Percentiles rank a stretch among this genome's conserved stretches.
phyloP scores from a whole-genome alignment of 345 rosid genomes.

The Boechera stricta region DNA sequence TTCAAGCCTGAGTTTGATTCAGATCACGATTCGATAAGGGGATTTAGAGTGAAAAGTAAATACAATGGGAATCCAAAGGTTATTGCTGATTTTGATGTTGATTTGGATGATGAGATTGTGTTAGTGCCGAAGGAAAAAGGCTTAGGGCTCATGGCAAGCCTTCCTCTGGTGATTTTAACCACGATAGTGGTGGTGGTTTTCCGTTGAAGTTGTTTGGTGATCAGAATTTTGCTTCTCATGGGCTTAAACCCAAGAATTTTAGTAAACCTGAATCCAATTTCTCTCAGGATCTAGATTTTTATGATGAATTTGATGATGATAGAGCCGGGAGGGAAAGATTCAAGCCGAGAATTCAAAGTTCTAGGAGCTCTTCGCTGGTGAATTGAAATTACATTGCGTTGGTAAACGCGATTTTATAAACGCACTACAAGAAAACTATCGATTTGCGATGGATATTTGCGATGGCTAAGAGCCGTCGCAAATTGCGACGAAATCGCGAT shows the following conservation, averaged over 20 bases:
- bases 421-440: too few species aligned
- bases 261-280: constrained; percentile 45
- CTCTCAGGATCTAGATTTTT: constrained; percentile 40
- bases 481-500: too few species aligned
- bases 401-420: too few species aligned
- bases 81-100: constrained; percentile 41
- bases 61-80: constrained; percentile 41
- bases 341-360: constrained; percentile 37
- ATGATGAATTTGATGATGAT: constrained; percentile 45
- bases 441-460: too few species aligned
- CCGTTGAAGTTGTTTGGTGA: constrained; percentile 62
- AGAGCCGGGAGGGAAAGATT: constrained; percentile 43
- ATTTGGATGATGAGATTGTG: constrained; percentile 46
- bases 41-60: constrained; percentile 45
- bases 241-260: constrained; percentile 46
- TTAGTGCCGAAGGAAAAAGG: constrained; percentile 42
- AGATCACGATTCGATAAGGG: constrained; percentile 46
- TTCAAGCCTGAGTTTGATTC: constrained; percentile 45
- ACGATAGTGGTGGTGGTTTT: constrained; percentile 47
- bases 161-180: constrained; percentile 38
- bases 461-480: too few species aligned
- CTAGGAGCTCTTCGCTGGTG: constrained; percentile 30
- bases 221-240: constrained; percentile 45
- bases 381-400: background rate
- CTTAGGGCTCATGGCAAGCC: constrained; percentile 38